Base-by-base conservation (phyloP, 2,329 filamentous ascomycete species). In the Botrytis byssoidea region DNA sequence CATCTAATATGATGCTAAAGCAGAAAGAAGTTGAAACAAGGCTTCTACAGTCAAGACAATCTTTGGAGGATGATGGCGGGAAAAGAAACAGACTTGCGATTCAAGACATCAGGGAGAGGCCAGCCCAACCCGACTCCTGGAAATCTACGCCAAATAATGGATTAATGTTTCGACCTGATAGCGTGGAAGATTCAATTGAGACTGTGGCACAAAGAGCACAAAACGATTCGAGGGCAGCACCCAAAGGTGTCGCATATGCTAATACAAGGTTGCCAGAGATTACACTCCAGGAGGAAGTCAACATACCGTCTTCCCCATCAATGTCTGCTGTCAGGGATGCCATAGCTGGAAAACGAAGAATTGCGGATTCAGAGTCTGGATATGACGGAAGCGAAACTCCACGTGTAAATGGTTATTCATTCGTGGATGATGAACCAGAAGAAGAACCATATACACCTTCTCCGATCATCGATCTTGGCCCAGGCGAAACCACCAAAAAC, bases 361-460 rank as follows among this genome's bases (percentile, higher is more conserved):
- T 86, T 3, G 87, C 86, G 14, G 88, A 91, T 37, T 89, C 89
- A 20, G 90, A 93, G 77, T 88, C 88, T 9, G 85, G 82, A 7
- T 81, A 85, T 16, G 86, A 86, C 3, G 88, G 85, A 74, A 85
- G 86, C 1, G 94, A 97, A 82, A 98, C 95, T 0, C 96, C 95
- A 0, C 88, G 93, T 3, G 93, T 98, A 0, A 97, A 97, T 76
- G 96, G 96, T 1, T 99, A 98, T 81, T 89, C 94, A 0, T 98
- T 97, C 82, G 95, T 99, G 51, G 94, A 97, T 77, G 94, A 97
- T 73, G 92, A 92, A 59, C 88, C 88, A 0, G 86, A 86, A 25
- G 79, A 85, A 70, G 85, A 86, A 69, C 77, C 82, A 14, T 84
- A 84, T 25, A 77, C 80, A 2, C 60, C 79, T n/a, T 75, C 81